Evolutionary conservation across 495 filamentous ascomycete species (phyloP).

Genomic region (Daldinia concentrica): DNA sequence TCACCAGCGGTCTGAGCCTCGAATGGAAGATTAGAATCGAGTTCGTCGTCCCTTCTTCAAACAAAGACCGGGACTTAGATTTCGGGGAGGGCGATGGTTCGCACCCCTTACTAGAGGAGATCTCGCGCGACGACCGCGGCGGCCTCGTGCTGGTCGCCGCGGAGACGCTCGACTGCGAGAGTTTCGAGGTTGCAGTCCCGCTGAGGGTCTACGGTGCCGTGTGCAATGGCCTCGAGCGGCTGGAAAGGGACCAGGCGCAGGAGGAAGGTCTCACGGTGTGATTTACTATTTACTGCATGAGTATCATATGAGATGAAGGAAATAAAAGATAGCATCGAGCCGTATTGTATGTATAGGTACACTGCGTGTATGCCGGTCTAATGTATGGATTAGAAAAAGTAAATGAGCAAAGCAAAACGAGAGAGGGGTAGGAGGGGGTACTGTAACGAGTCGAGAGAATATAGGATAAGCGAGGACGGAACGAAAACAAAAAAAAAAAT

Average conservation of each 20-base stretch:
- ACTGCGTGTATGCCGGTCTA: background rate
- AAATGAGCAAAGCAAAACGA: conserved; percentile 1
- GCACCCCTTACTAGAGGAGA: conserved; percentile 65
- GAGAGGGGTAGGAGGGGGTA: background rate
- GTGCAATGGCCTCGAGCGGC: conserved; percentile 54
- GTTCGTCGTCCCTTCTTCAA: conserved; percentile 73
- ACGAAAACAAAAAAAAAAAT: background rate
- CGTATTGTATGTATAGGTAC: background rate
- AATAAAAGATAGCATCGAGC: background rate
- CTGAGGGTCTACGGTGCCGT: conserved; percentile 82
- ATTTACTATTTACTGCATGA: conserved; percentile 1
- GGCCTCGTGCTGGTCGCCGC: conserved; percentile 71
- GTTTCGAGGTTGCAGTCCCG: conserved; percentile 88
- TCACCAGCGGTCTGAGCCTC: conserved; percentile 83
- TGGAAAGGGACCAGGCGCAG: conserved; percentile 58
- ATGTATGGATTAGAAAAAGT: conserved; percentile 9
- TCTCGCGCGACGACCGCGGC: conserved; percentile 76
- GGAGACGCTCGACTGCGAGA: conserved; percentile 82
- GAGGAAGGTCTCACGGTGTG: conserved; percentile 61
- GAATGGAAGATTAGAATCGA: conserved; percentile 90
- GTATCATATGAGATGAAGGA: background rate
- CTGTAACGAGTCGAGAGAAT: conserved; percentile 4
- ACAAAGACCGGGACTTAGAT: conserved; percentile 21
- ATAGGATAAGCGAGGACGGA: conserved; percentile 9
- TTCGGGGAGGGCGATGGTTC: conserved; percentile 18